phyloP scores from a whole-genome alignment of 805 yeast species.

The Candida loeiensis region DNA sequence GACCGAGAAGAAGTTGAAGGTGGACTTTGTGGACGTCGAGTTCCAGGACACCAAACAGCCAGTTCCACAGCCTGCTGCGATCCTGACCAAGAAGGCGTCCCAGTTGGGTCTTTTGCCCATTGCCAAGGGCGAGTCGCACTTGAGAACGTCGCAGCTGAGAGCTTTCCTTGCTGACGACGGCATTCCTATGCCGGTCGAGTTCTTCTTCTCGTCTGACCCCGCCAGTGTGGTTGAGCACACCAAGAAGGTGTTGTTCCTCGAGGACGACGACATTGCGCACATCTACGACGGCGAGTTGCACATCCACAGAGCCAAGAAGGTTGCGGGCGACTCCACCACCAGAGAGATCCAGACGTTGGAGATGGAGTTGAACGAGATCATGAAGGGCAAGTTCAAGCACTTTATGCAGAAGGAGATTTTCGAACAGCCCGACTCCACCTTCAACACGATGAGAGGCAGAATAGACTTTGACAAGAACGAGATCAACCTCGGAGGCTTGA shows the following conservation, averaged over 20 bases:
- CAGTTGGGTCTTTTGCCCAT: constrained; percentile 47
- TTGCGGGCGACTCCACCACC: constrained; percentile 82
- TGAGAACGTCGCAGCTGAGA: constrained; percentile 90
- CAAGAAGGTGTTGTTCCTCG: constrained; percentile 91
- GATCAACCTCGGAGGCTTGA: constrained; percentile 87
- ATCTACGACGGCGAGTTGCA: constrained; percentile 97
- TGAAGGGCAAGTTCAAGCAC: constrained; percentile 95
- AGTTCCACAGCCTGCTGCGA: constrained; percentile 16
- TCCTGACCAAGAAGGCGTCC: constrained; percentile 15
- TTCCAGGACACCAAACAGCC: constrained; percentile 63
- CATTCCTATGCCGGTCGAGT: constrained; percentile 88
- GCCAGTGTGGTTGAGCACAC: constrained; percentile 96
- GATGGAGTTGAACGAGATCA: constrained; percentile 94
- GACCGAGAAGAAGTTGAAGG: constrained; percentile 91
- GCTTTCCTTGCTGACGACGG: constrained; percentile 96
- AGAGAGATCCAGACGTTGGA: constrained; percentile 96
- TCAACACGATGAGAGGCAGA: constrained; percentile 99
- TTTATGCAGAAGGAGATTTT: constrained; percentile 98
- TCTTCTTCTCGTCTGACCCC: constrained; percentile 94
- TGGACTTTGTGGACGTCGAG: constrained; percentile 97
- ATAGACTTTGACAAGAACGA: constrained; percentile 78
- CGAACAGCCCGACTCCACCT: constrained; percentile 97
- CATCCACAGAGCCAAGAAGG: constrained; percentile 88
- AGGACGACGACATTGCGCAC: constrained; percentile 98
- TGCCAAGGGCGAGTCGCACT: constrained; percentile 50